Conservation (phyloP, 257 asterid species). For the Osmanthus fragrans region DNA sequence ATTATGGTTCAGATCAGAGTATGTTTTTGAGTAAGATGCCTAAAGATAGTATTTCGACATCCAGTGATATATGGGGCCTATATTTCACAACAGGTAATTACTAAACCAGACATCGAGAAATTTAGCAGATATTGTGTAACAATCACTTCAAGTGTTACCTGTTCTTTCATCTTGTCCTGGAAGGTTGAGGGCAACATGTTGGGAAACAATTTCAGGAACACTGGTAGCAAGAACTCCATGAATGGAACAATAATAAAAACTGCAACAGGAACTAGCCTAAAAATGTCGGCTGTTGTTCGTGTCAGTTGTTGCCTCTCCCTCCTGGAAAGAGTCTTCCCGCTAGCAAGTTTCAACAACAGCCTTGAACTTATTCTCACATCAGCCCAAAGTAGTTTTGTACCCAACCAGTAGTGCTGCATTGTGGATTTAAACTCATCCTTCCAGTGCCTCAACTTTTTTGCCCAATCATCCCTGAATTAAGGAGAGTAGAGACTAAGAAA, state of each 20-base stretch:
- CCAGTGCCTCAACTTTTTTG: constrained; percentile 60
- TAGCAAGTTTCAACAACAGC: constrained; percentile 77
- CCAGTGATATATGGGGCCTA: background rate
- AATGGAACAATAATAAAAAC: constrained; percentile 92
- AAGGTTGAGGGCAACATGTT: constrained; percentile 97
- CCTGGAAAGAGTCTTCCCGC: constrained; percentile 87
- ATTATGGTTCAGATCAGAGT: background rate
- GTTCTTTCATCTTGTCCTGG: constrained; percentile 99
- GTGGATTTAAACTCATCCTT: constrained; percentile 82
- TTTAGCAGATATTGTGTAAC: constrained; percentile 5
- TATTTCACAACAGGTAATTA: background rate
- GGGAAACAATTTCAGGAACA: constrained; percentile 87
- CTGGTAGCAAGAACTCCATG: constrained; percentile 96
- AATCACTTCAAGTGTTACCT: constrained; percentile 44
- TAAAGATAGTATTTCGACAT: constrained; percentile 1
- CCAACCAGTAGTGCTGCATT: constrained; percentile 95
- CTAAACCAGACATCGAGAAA: background rate
- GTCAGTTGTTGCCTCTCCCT: constrained; percentile 98
- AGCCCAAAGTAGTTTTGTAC: constrained; percentile 88
- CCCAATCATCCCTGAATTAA: constrained; percentile 80
- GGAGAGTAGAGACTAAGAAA: constrained; percentile 27
- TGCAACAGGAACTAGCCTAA: constrained; percentile 96
- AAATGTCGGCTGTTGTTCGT: constrained; percentile 93
- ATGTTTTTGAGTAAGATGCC: background rate
- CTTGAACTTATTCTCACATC: constrained; percentile 89